Base-by-base conservation (phyloP, 441 rosid species). In the Arabidopsis lyrata region DNA sequence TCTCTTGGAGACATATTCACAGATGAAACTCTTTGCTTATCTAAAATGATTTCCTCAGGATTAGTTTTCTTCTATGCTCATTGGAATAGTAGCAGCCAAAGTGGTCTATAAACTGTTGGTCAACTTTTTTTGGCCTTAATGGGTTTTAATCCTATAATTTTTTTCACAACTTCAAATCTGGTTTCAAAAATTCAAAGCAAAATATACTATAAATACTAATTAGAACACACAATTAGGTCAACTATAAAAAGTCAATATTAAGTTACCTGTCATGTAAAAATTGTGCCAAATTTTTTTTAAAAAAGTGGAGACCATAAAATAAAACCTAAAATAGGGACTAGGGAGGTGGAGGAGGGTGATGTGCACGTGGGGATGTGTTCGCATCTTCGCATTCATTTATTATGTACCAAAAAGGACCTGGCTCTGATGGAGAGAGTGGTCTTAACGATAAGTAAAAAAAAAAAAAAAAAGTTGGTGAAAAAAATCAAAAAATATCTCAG, bases 331-430 rank as follows among this genome's bases (percentile, higher is more conserved):
- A n/a, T 1, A 35, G 10, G 12, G 39, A 36, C 31, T 32, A 32
- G 35, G 50, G 55, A 63, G 16, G 61, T 18, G 70, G 61, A 49
- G 36, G n/a, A 27, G 31, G 31, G 78, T 54, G 73, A 67, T 50
- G 78, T 47, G 73, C 78, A 74, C 78, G 78, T 59, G 73, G 73
- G 78, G 63, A 11, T 50, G 22, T 2, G 48, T n/a, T n/a, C n/a
- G n/a, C n/a, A n/a, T n/a, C n/a, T 8, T 48, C 27, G 66, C 49
- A 63, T 53, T 53, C 5, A 42, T 42, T 53, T 72, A 55, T 49
- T 29, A 34, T 3, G 24, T 1, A 31, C 11, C 14, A 35, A 57
- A 41, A 39, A 27, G 29, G 22, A 7, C 61, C 16, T 8, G 12
- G 8, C 0, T 12, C 2, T 29, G 58, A 70, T 48, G 34, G 35